Conservation (phyloP, 1,284 basidiomycete species). For the Microbotryum violaceum region DNA sequence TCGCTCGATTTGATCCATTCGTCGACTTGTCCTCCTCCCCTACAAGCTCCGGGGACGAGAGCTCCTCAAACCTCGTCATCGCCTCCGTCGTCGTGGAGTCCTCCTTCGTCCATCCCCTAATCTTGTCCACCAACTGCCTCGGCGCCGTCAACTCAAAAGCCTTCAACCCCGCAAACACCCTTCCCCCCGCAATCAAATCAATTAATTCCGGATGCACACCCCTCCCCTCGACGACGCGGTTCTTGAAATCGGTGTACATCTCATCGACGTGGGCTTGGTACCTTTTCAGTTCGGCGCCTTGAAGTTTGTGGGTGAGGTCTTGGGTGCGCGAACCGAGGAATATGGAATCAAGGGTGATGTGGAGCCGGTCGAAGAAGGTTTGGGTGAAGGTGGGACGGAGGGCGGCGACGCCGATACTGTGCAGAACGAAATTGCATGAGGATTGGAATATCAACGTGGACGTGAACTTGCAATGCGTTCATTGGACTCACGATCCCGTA, state of each 20-base stretch:
- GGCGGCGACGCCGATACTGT: constrained; percentile 38
- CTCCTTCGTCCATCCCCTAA: constrained; percentile 31
- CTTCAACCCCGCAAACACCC: constrained; percentile 44
- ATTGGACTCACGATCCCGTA: constrained; percentile 38
- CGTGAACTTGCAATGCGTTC: not conserved
- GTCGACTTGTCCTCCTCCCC: constrained; percentile 20
- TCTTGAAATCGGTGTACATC: constrained; percentile 40
- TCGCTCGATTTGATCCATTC: not conserved
- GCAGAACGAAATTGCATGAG: not conserved
- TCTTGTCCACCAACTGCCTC: constrained; percentile 25
- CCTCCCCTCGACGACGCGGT: constrained; percentile 40
- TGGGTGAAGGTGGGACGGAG: constrained; percentile 43
- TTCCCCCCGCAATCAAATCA: constrained; percentile 42
- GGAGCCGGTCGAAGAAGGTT: constrained; percentile 42
- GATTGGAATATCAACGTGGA: not conserved
- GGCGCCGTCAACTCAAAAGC: constrained; percentile 39
- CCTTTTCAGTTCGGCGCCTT: constrained; percentile 37
- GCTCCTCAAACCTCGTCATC: not conserved
- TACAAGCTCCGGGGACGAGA: not conserved
- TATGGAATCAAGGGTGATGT: constrained; percentile 42
- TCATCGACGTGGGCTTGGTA: constrained; percentile 40
- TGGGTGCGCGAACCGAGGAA: constrained; percentile 41
- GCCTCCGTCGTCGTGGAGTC: constrained; percentile 1
- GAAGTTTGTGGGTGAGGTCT: constrained; percentile 39
- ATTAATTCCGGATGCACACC: constrained; percentile 40